phyloP scores from a whole-genome alignment of 495 filamentous ascomycete species.

The Staphylotrichum tortipilum region DNA sequence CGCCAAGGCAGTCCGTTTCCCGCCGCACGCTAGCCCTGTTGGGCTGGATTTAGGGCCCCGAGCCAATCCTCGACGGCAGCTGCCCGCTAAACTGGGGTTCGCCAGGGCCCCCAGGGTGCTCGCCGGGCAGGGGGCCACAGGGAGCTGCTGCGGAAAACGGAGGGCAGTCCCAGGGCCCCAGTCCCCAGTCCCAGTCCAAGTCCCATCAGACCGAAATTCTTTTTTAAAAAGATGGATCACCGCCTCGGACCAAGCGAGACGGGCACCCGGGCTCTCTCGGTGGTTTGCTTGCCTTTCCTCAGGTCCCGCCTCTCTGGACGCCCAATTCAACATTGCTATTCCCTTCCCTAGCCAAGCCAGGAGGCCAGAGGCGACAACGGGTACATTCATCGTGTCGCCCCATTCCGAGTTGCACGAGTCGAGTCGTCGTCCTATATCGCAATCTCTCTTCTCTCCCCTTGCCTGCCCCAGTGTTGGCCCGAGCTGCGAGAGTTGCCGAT shows the following conservation, averaged over 20 bases:
- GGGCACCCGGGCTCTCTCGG: not conserved
- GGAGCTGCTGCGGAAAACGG: slow-evolving; percentile 8
- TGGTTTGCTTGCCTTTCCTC: not conserved
- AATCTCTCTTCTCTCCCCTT: too few relatives aligned
- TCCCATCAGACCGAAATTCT: slow-evolving; percentile 13
- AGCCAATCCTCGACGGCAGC: not conserved
- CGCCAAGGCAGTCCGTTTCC: slow-evolving; percentile 1
- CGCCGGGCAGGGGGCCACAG: too few relatives aligned
- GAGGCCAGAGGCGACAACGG: too few relatives aligned
- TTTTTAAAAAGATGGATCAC: slow-evolving; percentile 17
- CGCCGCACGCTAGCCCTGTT: not conserved
- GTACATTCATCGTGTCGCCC: too few relatives aligned
- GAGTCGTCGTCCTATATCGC: too few relatives aligned
- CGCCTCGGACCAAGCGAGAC: slow-evolving; percentile 3
- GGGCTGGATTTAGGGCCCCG: not conserved
- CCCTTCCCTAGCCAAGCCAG: not conserved
- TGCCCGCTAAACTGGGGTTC: not conserved
- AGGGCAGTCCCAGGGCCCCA: too few relatives aligned
- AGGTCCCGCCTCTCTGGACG: not conserved
- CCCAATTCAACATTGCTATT: slow-evolving; percentile 16
- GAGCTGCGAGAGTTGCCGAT: too few relatives aligned
- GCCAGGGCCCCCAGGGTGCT: too few relatives aligned
- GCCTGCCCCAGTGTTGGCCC: too few relatives aligned
- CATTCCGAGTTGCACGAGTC: too few relatives aligned
- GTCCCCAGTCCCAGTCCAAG: too few relatives aligned